Evolutionary conservation across 2,329 filamentous ascomycete species (phyloP), one percentile per base, ranked within the genome.

Genomic region (Pseudogymnoascus sp.): DNA sequence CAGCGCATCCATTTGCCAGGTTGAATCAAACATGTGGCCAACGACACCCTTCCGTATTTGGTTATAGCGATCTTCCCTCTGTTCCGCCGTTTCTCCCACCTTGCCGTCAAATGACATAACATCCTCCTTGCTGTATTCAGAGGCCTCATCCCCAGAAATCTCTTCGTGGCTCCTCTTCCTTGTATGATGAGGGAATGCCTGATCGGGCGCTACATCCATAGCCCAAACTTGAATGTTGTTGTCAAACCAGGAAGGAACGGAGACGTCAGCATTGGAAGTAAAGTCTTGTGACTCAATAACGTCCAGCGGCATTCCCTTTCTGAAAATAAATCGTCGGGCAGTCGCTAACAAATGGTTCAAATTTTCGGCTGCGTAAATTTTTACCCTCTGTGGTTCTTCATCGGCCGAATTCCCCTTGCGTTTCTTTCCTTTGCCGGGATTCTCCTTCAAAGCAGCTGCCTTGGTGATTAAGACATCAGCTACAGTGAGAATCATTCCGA

Each of bases 401-500:
- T 64, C 63, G 63, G 61, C 68, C 39, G 48, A 25, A 12, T 42
- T 36, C 58, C 69, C 61, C 61, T 68, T 44, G 69, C 64, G 38
- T 65, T 63, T 66, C 78, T 79, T 35, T 78, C 71, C 8, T 74
- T 70, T 17, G 70, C 70, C 4, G 71, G 63, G 6, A 59, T 55
- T 59, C 17, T 74, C 73, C 64, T 80, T 78, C 61, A 75, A 77
- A 36, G 79, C 79, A 61, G 73, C 71, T 44, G 76, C 78, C 1
- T 79, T 73, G 13, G 77, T 73, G 5, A 81, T 77, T 21, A 83
- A 74, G 5, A 81, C 76, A 73, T 94, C 91, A 29, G 92, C 91
- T 63, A 96, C 74, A 4, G 91, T 95, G 66, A 99, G 80, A 63
- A 97, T 82, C 78, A 92, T 84, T 60, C 94, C 94, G 65, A 96